Evolutionary conservation across 2,329 filamentous ascomycete genomes (phyloP).

Genomic region (Fusarium staphyleae): DNA sequence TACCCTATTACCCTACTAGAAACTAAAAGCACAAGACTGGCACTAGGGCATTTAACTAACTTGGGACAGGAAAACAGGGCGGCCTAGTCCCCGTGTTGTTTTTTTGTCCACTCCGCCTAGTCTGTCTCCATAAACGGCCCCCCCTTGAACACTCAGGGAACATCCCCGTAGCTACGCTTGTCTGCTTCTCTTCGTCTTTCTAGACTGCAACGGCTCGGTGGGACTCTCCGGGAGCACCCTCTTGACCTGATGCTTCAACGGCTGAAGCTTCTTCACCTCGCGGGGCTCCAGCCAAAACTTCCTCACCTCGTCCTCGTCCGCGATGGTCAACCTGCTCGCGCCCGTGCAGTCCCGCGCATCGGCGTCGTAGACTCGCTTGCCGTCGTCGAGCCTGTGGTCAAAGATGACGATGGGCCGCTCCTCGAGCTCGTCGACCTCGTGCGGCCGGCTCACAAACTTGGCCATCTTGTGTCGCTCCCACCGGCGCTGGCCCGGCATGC

Average conservation of each 20-base stretch:
- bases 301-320: conserved; percentile 5
- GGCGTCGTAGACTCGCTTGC: conserved; percentile 20
- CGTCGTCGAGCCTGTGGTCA: conserved; percentile 20
- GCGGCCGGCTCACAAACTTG: conserved; percentile 2
- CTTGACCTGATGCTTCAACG: not conserved
- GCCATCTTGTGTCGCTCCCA: conserved; percentile 31
- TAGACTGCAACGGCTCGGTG: not conserved
- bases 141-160: too few relatives aligned
- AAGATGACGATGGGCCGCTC: conserved; percentile 28
- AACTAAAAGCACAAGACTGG: too few relatives aligned
- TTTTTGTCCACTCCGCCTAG: too few relatives aligned
- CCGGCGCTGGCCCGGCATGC: conserved; percentile 40
- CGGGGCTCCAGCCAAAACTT: conserved; percentile 21
- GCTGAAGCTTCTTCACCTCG: not conserved
- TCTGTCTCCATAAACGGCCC: too few relatives aligned
- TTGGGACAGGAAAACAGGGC: too few relatives aligned
- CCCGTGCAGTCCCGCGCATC: conserved; percentile 21
- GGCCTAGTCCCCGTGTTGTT: too few relatives aligned
- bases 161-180: not conserved
- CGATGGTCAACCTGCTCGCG: conserved; percentile 27
- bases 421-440: conserved; percentile 1
- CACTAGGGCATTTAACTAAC: too few relatives aligned
- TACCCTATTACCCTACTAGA: too few relatives aligned
- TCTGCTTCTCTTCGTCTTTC: not conserved
- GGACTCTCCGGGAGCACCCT: not conserved